Percentiles rank a stretch among this genome's conserved stretches.
Evolutionary conservation across 805 yeast genomes (phyloP).

Genomic region (Monosporozyma unispora): DNA sequence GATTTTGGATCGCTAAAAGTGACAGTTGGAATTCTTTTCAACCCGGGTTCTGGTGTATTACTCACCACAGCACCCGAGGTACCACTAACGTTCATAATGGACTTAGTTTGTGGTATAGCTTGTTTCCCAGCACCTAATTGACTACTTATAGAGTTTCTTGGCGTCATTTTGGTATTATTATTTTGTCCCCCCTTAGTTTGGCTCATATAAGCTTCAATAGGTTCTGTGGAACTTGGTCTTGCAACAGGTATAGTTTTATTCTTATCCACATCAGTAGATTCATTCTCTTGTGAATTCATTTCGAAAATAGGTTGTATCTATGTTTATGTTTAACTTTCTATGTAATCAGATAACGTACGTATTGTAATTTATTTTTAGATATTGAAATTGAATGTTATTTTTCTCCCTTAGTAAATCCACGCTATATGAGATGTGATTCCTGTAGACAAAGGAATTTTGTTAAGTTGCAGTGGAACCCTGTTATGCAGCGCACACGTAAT

Average conservation of each 20-base stretch:
- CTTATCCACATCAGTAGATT: not conserved
- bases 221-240: not conserved
- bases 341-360: too few relatives aligned
- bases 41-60: constrained; percentile 23
- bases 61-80: constrained; percentile 27
- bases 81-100: constrained; percentile 24
- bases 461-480: too few relatives aligned
- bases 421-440: too few relatives aligned
- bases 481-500: too few relatives aligned
- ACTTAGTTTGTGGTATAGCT: constrained; percentile 14
- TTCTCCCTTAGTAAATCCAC: too few relatives aligned
- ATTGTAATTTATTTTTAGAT: too few relatives aligned
- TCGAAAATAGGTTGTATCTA: not conserved
- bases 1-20: constrained; percentile 25
- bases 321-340: too few relatives aligned
- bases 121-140: constrained; percentile 8
- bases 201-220: not conserved
- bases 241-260: not conserved
- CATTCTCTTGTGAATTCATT: not conserved
- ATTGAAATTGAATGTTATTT: too few relatives aligned
- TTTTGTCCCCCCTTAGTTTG: not conserved
- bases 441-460: too few relatives aligned
- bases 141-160: not conserved
- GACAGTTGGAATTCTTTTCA: constrained; percentile 26
- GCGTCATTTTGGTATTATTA: not conserved